Percentiles rank a stretch among this genome's conserved stretches.
Conservation (phyloP, 139 green algal genomes). For the Chlamydomonas schloesseri region DNA sequence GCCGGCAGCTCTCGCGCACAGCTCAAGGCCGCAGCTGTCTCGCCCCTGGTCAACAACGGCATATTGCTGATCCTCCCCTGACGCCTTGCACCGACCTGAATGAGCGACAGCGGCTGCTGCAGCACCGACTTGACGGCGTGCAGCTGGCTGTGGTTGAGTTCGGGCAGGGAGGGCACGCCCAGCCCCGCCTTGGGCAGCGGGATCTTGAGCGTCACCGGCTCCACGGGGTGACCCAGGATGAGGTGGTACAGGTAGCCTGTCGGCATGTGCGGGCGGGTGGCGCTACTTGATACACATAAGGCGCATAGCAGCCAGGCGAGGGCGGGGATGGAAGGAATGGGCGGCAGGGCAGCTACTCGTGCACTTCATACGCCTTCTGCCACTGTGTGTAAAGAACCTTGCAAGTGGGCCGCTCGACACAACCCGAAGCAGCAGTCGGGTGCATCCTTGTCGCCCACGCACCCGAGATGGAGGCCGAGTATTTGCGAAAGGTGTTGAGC, state of each 20-base stretch:
- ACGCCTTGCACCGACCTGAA: conserved; percentile 40
- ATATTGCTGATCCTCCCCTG: no score
- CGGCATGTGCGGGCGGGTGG: no score
- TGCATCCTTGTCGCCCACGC: no score
- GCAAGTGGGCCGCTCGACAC: no score
- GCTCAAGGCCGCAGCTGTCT: no score
- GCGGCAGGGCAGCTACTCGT: no score
- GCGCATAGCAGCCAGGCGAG: neutral
- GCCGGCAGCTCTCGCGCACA: no score
- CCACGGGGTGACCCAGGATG: conserved; percentile 67
- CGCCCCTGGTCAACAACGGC: no score
- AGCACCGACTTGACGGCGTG: conserved; percentile 72
- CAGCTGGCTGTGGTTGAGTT: conserved; percentile 95
- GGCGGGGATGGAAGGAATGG: neutral
- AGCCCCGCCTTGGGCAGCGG: conserved; percentile 67
- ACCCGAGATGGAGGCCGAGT: conserved; percentile 85
- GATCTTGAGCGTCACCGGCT: conserved; percentile 57
- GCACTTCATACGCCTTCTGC: no score
- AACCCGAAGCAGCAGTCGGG: no score
- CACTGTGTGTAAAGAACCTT: no score
- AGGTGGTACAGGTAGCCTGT: conserved; percentile 78
- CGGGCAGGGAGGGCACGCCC: conserved; percentile 89
- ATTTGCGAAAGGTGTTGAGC: conserved; percentile 89
- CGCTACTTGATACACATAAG: no score
- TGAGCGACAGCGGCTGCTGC: conserved; percentile 87